Conservation (phyloP, 2,329 filamentous ascomycete genomes). For the Alternaria sp. region DNA sequence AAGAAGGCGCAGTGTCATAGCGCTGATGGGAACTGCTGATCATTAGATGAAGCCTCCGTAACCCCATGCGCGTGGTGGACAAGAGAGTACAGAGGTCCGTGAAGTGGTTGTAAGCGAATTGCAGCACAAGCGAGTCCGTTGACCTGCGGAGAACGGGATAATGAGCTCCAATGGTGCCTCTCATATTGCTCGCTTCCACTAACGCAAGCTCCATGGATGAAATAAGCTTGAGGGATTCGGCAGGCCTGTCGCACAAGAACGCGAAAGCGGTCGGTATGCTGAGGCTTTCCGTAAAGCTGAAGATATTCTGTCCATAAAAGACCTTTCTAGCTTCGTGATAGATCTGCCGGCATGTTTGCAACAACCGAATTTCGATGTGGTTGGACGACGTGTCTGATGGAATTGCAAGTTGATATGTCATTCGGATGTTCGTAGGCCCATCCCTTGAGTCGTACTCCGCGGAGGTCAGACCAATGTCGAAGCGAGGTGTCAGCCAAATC, state of each 20-base stretch:
- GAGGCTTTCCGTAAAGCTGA: constrained; percentile 28
- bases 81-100: constrained; percentile 28
- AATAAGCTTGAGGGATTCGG: constrained; percentile 18
- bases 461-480: constrained; percentile 20
- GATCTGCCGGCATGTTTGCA: constrained; percentile 29
- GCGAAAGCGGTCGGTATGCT: constrained; percentile 30
- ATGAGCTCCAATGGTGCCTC: constrained; percentile 16
- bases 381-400: neutral
- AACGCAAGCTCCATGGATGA: constrained; percentile 24
- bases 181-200: constrained; percentile 26
- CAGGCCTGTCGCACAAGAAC: constrained; percentile 30
- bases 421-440: constrained; percentile 16
- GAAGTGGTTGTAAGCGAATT: constrained; percentile 29
- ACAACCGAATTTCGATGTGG: constrained; percentile 12
- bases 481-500: constrained; percentile 23
- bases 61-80: constrained; percentile 20
- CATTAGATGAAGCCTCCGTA: constrained; percentile 22
- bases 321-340: constrained; percentile 27
- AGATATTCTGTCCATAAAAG: constrained; percentile 32
- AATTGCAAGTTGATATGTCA: constrained; percentile 29
- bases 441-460: constrained; percentile 1
- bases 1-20: constrained; percentile 9
- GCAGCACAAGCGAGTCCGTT: constrained; percentile 24
- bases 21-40: constrained; percentile 19
- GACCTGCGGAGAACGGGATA: constrained; percentile 20